Evolutionary conservation across 2,329 filamentous ascomycete species (phyloP), one percentile per base, ranked within the genome.

Genomic region (Aspergillus aculeatus): DNA sequence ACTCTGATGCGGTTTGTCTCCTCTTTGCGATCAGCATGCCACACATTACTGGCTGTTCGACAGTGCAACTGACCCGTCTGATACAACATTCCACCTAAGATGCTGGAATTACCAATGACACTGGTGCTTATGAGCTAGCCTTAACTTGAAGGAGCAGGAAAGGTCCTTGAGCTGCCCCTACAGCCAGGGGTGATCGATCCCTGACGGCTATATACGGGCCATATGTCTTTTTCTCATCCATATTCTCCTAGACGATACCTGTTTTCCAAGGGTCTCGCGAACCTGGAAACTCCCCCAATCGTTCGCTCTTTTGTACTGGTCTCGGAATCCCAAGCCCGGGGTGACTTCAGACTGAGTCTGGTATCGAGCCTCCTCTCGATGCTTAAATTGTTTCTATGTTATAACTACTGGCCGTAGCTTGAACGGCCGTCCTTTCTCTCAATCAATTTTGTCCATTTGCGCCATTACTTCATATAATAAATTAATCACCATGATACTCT

Each of bases 401-500:
- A 50, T 56, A 54, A 50, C 19, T 49, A 26, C 21, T 58, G 57
- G 59, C 61, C 59, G 56, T 61, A 32, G 16, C 41, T 35, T 16
- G 26, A 38, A 54, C 55, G 57, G 56, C 54, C 57, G n/a, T 61
- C 21, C 59, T 50, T 24, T 61, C 59, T 19, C 58, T 63, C 51
- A 49, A 41, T 19, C 19, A 41, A 23, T 26, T 29, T 29, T 54
- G 31, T 57, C 58, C 26, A 32, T 54, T 44, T 26, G 14, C 49
- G 29, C 35, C 19, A 53, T 50, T 56, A 24, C 11, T 35, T 35
- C 32, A 19, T 26, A 54, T 44, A 26, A 54, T 32, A 44, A 16
- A 56, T 32, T 19, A 12, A 26, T 52, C 48, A 52, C 49, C 59
- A 74, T 75, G 72, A 58, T 71, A 47, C 60, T 64, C 11, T 54